phyloP scores from a whole-genome alignment of 1,284 basidiomycete genomes.

The Boletus subluridellus region DNA sequence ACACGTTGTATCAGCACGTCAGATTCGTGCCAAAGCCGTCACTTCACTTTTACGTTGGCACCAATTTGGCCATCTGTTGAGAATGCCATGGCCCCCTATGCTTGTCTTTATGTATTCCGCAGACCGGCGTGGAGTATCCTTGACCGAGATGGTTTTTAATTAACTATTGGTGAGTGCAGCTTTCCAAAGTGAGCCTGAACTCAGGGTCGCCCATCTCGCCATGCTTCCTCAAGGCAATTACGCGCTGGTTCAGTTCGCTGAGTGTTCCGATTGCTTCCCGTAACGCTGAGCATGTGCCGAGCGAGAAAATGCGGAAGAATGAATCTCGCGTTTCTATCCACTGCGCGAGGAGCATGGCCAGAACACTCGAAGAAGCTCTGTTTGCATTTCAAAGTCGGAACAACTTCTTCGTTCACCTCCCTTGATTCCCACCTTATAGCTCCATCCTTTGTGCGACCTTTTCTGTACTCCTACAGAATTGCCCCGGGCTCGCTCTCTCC shows the following conservation, averaged over 20 bases:
- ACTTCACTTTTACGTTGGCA: constrained; percentile 36
- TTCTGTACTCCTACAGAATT: constrained; percentile 22
- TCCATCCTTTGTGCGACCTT: constrained; percentile 16
- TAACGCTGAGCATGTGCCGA: constrained; percentile 33
- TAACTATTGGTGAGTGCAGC: constrained; percentile 29
- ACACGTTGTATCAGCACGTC: constrained; percentile 38
- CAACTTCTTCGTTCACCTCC: constrained; percentile 25
- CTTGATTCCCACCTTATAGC: constrained; percentile 33
- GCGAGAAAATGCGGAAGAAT: constrained; percentile 34
- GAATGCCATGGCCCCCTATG: constrained; percentile 33
- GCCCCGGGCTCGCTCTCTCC: constrained; percentile 25
- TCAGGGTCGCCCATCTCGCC: constrained; percentile 33
- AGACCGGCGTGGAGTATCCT: constrained; percentile 35
- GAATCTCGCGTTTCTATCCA: constrained; percentile 37
- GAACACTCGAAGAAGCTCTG: constrained; percentile 37
- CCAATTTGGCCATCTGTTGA: constrained; percentile 24
- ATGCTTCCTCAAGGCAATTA: constrained; percentile 36
- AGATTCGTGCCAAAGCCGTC: constrained; percentile 33
- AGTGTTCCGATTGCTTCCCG: constrained; percentile 33
- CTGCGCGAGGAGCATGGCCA: constrained; percentile 38
- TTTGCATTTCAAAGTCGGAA: constrained; percentile 37
- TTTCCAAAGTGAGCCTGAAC: constrained; percentile 21
- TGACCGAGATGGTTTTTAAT: constrained; percentile 36
- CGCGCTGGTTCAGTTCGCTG: constrained; percentile 39
- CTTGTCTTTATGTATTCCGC: constrained; percentile 38